These are phyloP conservation scores for Diospyros kaki DNA, from an alignment of 148 eudicot genomes.

Conservation along the genomic window DNA sequence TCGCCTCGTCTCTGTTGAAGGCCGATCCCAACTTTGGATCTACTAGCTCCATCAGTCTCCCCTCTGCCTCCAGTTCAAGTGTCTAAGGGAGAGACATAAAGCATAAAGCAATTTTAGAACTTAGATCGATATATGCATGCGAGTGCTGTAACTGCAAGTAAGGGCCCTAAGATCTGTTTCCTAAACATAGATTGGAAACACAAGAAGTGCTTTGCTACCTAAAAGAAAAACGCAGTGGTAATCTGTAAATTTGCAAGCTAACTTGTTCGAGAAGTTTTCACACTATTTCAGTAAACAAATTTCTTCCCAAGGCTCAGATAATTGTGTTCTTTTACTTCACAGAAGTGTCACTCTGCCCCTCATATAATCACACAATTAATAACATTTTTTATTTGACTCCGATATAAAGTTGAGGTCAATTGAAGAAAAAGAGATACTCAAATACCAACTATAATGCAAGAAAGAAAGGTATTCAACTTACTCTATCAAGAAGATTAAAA, in stretches of 20 bases:
- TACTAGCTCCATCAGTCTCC: conserved; percentile 20
- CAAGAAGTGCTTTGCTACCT: no score
- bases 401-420: not conserved
- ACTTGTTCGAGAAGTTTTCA: no score
- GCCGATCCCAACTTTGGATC: conserved; percentile 25
- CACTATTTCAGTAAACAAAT: no score
- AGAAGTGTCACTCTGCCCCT: no score
- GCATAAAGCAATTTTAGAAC: not conserved
- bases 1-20: conserved; percentile 17
- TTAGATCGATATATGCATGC: not conserved
- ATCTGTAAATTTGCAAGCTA: no score
- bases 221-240: no score
- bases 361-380: no score
- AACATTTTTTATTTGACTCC: no score
- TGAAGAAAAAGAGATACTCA: not conserved
- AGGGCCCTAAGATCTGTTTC: not conserved
- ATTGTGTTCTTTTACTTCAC: no score
- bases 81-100: conserved; percentile 9
- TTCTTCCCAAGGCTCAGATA: no score
- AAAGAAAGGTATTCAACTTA: conserved; percentile 6
- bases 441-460: not conserved
- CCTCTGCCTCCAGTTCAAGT: conserved; percentile 12
- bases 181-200: no score
- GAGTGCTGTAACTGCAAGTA: no score
- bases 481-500: conserved; percentile 40